A percentile compares a stretch with the other conserved stretches of the same genome.
Conservation (phyloP, 768 basidiomycete genomes). For the Suillus plorans region DNA sequence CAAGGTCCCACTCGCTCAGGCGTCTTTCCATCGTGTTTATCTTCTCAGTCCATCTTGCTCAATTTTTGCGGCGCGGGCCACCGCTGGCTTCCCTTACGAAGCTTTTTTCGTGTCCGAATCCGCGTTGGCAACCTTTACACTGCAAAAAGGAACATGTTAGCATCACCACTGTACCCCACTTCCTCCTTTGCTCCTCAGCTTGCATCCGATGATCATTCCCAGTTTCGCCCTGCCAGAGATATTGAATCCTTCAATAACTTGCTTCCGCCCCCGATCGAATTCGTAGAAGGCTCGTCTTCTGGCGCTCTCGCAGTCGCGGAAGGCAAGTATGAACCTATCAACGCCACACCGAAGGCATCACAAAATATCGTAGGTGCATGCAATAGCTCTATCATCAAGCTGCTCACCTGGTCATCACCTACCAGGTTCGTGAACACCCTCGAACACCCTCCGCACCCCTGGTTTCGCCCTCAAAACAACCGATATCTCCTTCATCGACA, state of each 20-base stretch:
- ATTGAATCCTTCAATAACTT: conserved; percentile 74
- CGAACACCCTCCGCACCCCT: conserved; percentile 27
- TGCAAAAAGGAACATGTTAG: conserved; percentile 54
- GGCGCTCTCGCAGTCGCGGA: conserved; percentile 69
- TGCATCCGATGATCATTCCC: conserved; percentile 48
- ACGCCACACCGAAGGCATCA: conserved; percentile 55
- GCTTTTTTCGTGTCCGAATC: conserved; percentile 5
- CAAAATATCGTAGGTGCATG: conserved; percentile 46
- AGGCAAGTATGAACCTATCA: conserved; percentile 82
- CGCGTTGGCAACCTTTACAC: conserved; percentile 6
- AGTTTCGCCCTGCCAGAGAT: conserved; percentile 68
- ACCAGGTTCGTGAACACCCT: conserved; percentile 19
- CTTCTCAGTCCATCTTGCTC: conserved; percentile 14
- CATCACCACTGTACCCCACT: conserved; percentile 58
- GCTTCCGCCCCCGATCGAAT: conserved; percentile 80
- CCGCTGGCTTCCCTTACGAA: conserved; percentile 10
- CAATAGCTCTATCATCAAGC: background rate
- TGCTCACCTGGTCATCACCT: conserved; percentile 4
- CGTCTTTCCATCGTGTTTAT: conserved; percentile 17
- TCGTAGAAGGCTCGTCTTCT: conserved; percentile 81
- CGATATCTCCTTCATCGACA: conserved; percentile 24
- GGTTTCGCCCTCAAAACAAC: conserved; percentile 28
- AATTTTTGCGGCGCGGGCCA: conserved; percentile 8
- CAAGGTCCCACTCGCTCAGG: conserved; percentile 1
- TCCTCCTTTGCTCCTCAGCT: conserved; percentile 52